Percentiles rank a stretch among this genome's conserved stretches.
These are phyloP conservation scores for Mortierella alpina DNA, from an alignment of 192 early-diverging fungal genomes.

Conservation along the genomic window DNA sequence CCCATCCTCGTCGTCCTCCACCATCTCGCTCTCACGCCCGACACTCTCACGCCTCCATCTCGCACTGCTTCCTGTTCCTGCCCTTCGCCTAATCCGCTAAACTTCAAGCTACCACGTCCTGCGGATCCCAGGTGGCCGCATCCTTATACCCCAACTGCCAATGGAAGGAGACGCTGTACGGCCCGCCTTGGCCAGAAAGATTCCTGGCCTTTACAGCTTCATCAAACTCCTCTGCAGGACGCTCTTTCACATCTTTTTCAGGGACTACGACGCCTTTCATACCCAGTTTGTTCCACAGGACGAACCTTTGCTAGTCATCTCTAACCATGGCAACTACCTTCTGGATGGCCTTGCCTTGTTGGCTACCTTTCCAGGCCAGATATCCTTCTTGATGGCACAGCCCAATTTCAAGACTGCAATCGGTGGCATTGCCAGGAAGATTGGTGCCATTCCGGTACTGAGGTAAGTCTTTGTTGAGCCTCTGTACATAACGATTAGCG, in stretches of 20 bases:
- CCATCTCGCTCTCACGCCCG: no score
- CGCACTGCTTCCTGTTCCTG: no score
- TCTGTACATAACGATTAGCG: no score
- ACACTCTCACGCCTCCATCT: no score
- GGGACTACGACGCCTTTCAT: conserved; percentile 55
- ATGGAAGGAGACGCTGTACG: background rate
- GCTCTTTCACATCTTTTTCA: conserved; percentile 55
- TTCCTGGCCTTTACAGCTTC: conserved; percentile 46
- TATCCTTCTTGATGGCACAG: conserved; percentile 56
- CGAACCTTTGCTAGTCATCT: conserved; percentile 55
- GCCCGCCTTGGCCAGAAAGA: conserved; percentile 32
- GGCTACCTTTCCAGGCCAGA: conserved; percentile 45
- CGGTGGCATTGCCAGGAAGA: conserved; percentile 44
- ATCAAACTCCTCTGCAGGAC: conserved; percentile 46
- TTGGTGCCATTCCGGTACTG: conserved; percentile 56
- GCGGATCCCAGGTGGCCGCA: no score
- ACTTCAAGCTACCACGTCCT: background rate
- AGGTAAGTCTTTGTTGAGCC: conserved; percentile 13
- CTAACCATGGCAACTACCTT: conserved; percentile 59
- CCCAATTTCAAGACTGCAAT: conserved; percentile 56
- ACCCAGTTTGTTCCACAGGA: conserved; percentile 36
- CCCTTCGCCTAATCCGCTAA: no score
- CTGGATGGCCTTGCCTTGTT: conserved; percentile 55
- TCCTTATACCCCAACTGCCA: background rate
- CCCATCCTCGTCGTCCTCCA: no score